A percentile compares a stretch with the other conserved stretches of the same genome.
Evolutionary conservation across 441 rosid species (phyloP).

Genomic region (Breynia disticha): DNA sequence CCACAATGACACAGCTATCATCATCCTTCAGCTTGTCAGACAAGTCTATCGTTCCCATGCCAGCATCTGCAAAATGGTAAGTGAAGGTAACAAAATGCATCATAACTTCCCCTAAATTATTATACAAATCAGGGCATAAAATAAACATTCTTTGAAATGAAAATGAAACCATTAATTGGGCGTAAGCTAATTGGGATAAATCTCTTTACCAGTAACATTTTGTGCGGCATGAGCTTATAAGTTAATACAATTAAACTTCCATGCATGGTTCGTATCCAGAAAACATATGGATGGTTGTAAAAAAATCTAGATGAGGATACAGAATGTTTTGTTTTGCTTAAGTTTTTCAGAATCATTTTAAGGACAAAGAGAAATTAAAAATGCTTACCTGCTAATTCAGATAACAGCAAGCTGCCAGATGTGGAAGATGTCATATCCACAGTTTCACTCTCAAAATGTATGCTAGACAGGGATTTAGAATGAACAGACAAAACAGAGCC

Average conservation of each 20-base stretch:
- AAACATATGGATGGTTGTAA: neutral
- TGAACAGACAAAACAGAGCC: slow-evolving; percentile 14
- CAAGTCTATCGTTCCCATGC: slow-evolving; percentile 45
- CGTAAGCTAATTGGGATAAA: too few relatives aligned
- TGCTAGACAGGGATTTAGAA: slow-evolving; percentile 8
- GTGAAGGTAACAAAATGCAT: slow-evolving; percentile 11
- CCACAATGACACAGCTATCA: slow-evolving; percentile 31
- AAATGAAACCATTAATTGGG: too few relatives aligned
- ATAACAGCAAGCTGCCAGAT: slow-evolving; percentile 21
- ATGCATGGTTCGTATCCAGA: neutral
- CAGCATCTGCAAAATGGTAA: slow-evolving; percentile 19
- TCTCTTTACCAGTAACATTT: too few relatives aligned
- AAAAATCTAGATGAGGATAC: too few relatives aligned
- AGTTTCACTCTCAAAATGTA: slow-evolving; percentile 17
- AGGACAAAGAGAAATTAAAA: slow-evolving; percentile 7
- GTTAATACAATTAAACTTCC: neutral
- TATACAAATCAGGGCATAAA: slow-evolving; percentile 12
- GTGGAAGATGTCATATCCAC: slow-evolving; percentile 10
- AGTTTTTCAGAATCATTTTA: neutral
- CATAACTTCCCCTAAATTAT: slow-evolving; percentile 22
- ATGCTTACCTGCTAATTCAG: slow-evolving; percentile 34
- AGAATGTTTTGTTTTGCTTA: neutral
- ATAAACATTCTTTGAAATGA: neutral
- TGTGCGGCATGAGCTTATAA: too few relatives aligned
- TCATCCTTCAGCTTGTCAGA: slow-evolving; percentile 29